phyloP scores from a whole-genome alignment of 2,329 filamentous ascomycete genomes.

The Chaetothyriales sp. region DNA sequence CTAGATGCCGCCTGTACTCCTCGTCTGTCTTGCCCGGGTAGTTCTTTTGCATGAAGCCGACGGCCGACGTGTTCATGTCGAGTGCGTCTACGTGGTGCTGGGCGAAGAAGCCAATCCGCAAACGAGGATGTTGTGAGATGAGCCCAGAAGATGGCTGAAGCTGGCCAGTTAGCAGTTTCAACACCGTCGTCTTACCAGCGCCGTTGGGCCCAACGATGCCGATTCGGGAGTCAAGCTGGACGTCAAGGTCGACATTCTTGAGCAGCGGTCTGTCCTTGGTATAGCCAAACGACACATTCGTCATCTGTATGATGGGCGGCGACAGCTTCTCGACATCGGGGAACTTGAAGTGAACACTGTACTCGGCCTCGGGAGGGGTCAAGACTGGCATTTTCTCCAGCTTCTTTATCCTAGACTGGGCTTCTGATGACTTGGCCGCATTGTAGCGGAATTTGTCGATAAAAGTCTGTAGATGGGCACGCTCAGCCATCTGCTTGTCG shows the following conservation, averaged over 20 bases:
- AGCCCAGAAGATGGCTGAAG: slow-evolving; percentile 61
- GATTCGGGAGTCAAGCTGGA: slow-evolving; percentile 94
- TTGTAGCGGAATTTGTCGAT: slow-evolving; percentile 99
- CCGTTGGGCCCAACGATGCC: slow-evolving; percentile 99
- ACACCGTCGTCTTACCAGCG: slow-evolving; percentile 94
- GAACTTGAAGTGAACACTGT: slow-evolving; percentile 93
- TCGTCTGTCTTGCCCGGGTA: slow-evolving; percentile 89
- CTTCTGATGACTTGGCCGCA: slow-evolving; percentile 94
- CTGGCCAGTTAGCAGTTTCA: slow-evolving; percentile 89
- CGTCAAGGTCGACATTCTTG: slow-evolving; percentile 78
- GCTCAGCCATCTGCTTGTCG: slow-evolving; percentile 91
- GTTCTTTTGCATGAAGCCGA: slow-evolving; percentile 87
- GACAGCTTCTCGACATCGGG: slow-evolving; percentile 95
- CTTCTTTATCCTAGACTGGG: slow-evolving; percentile 97
- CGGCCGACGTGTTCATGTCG: slow-evolving; percentile 74
- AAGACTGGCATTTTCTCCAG: slow-evolving; percentile 91
- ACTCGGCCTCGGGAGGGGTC: slow-evolving; percentile 79
- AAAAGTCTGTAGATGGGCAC: slow-evolving; percentile 88
- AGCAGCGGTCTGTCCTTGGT: slow-evolving; percentile 63
- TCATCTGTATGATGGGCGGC: slow-evolving; percentile 96
- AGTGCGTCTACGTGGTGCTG: slow-evolving; percentile 97
- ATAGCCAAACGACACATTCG: slow-evolving; percentile 81
- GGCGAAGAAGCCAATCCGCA: slow-evolving; percentile 91
- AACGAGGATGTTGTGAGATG: slow-evolving; percentile 74
- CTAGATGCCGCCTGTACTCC: slow-evolving; percentile 88